A percentile compares a stretch with the other conserved stretches of the same genome.
Evolutionary conservation across 208 protist genomes (phyloP).

Genomic region (Trypanosomatidae sp.): DNA sequence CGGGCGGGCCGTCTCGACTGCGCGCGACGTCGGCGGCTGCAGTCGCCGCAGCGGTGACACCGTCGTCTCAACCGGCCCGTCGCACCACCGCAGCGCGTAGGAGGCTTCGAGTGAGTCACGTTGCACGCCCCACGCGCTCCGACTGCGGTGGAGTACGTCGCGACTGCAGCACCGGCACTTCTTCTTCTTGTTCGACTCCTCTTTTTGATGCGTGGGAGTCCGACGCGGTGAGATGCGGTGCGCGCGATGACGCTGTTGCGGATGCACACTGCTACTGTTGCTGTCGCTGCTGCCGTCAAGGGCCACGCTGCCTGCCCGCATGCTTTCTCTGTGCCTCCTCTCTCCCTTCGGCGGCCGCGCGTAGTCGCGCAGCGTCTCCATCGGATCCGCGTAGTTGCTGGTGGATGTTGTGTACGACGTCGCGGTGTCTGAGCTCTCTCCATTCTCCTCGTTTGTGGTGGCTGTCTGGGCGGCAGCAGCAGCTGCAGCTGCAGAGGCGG

Average conservation of each 20-base stretch:
- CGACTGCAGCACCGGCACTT: slow-evolving; percentile 22
- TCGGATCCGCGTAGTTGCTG: slow-evolving; percentile 22
- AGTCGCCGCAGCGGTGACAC: not conserved
- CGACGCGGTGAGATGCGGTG: too few species aligned
- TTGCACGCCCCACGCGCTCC: too few species aligned
- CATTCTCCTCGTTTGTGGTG: slow-evolving; percentile 28
- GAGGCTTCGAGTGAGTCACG: not conserved
- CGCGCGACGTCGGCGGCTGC: not conserved
- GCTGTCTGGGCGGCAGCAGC: not conserved
- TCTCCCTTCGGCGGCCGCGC: too few species aligned
- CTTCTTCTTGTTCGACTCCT: too few species aligned
- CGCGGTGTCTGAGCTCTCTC: slow-evolving; percentile 44
- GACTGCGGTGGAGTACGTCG: not conserved
- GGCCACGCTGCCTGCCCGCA: too few species aligned
- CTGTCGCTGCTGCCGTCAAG: too few species aligned
- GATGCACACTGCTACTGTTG: too few species aligned
- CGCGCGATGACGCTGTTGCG: too few species aligned
- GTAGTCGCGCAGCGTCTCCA: too few species aligned
- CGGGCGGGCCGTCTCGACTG: not conserved
- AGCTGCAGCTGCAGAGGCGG: too few species aligned
- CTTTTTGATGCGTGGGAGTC: too few species aligned
- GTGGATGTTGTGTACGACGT: slow-evolving; percentile 76
- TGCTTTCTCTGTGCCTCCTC: too few species aligned
- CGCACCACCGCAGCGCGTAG: not conserved
- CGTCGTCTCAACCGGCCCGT: not conserved